Evolutionary conservation across 208 protist genomes (phyloP).

Genomic region (Acanthamoeba triangularis): DNA sequence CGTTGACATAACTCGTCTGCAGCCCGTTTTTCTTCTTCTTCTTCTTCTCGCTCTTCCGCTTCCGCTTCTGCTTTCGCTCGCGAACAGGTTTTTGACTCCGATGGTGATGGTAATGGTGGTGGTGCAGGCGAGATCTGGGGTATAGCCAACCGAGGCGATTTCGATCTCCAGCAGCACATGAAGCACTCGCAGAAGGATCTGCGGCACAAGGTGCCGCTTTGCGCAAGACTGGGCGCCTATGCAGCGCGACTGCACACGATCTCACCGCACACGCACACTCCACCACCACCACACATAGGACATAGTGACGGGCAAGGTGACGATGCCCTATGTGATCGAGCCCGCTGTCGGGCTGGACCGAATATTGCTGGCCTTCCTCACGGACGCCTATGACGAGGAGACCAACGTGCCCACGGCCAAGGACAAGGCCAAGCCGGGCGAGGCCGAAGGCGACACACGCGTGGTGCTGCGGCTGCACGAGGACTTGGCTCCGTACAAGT

Average conservation of each 20-base stretch:
- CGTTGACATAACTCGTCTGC: background rate
- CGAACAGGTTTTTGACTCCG: too few relatives aligned
- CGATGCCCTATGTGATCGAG: conserved; percentile 98
- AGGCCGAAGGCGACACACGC: conserved; percentile 81
- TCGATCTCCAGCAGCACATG: conserved; percentile 97
- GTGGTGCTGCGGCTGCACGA: conserved; percentile 82
- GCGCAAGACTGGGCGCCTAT: background rate
- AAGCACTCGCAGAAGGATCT: conserved; percentile 94
- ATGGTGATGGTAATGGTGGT: background rate
- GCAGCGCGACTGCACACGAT: background rate
- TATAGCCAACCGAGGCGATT: conserved; percentile 97
- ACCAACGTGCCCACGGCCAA: conserved; percentile 92
- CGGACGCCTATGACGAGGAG: conserved; percentile 94
- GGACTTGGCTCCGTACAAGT: conserved; percentile 83
- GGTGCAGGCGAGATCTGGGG: conserved; percentile 79
- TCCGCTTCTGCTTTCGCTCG: too few relatives aligned
- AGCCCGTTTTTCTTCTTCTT: too few relatives aligned
- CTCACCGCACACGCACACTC: background rate
- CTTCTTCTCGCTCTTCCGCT: too few relatives aligned
- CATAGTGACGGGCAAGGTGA: conserved; percentile 32
- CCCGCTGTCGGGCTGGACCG: conserved; percentile 99
- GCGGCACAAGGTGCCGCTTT: conserved; percentile 11
- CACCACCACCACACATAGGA: conserved; percentile 39
- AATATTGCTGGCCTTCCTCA: conserved; percentile 98
- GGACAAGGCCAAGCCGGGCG: conserved; percentile 38